Percentiles rank a stretch among this genome's conserved stretches.
phyloP scores from a whole-genome alignment of 2,329 filamentous ascomycete species.

The Gaeumannomyces tritici region DNA sequence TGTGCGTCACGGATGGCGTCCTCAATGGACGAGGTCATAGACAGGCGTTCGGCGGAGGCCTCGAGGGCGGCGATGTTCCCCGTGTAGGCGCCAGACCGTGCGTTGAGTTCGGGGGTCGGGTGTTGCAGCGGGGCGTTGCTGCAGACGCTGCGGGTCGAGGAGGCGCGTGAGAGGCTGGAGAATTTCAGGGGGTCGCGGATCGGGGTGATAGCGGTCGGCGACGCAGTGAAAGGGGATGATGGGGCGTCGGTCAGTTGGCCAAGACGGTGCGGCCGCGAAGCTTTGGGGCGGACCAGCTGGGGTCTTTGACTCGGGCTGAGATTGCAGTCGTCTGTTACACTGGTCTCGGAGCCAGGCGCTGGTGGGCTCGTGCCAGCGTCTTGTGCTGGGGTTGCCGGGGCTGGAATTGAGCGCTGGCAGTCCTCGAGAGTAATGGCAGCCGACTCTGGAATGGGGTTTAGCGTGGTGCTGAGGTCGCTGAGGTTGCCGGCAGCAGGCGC shows the following conservation, averaged over 20 bases:
- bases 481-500: neutral
- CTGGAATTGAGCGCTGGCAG: neutral
- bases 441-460: neutral
- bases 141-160: constrained; percentile 4
- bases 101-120: constrained; percentile 52
- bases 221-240: neutral
- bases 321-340: neutral
- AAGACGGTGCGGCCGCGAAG: neutral
- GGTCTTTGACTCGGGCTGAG: neutral
- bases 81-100: constrained; percentile 50
- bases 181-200: neutral
- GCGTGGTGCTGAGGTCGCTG: neutral
- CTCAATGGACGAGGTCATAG: constrained; percentile 65
- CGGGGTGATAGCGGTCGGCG: neutral
- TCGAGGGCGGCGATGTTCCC: constrained; percentile 67
- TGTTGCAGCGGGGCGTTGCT: constrained; percentile 33
- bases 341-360: neutral
- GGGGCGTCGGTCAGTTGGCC: neutral
- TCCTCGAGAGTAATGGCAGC: neutral
- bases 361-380: neutral
- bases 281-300: neutral
- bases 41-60: constrained; percentile 65
- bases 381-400: neutral
- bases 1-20: constrained; percentile 68
- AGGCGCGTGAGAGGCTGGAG: constrained; percentile 1